Conservation (phyloP, 2,329 filamentous ascomycete genomes). For the Leptodontidium sp. region DNA sequence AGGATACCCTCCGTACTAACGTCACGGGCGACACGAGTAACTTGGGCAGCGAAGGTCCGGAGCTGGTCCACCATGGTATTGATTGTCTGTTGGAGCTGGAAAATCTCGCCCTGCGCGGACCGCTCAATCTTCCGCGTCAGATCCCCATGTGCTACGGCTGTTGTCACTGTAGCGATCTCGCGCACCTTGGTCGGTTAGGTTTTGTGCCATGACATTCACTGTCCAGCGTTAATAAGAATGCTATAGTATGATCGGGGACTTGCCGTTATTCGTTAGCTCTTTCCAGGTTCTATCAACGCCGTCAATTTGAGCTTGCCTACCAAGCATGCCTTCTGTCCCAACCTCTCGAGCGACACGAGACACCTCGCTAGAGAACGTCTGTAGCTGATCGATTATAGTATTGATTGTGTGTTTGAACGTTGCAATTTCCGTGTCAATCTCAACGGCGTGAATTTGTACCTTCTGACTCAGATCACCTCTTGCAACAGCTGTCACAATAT, state of each 20-base stretch:
- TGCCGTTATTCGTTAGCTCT: slow-evolving; percentile 88
- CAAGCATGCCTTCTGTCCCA: slow-evolving; percentile 92
- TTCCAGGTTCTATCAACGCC: slow-evolving; percentile 98
- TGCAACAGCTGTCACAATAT: slow-evolving; percentile 95
- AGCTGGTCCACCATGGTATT: slow-evolving; percentile 91
- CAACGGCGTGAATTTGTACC: slow-evolving; percentile 91
- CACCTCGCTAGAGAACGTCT: slow-evolving; percentile 96
- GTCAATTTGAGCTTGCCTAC: slow-evolving; percentile 91
- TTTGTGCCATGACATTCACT: slow-evolving; percentile 87
- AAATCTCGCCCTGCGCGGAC: slow-evolving; percentile 81
- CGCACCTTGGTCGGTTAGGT: slow-evolving; percentile 84
- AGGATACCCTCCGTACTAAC: slow-evolving; percentile 86
- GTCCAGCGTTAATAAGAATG: slow-evolving; percentile 29
- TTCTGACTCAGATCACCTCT: slow-evolving; percentile 96
- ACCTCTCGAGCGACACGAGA: slow-evolving; percentile 94
- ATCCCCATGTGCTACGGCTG: slow-evolving; percentile 83
- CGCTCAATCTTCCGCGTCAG: slow-evolving; percentile 85
- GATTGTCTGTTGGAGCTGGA: slow-evolving; percentile 84
- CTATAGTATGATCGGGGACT: slow-evolving; percentile 31
- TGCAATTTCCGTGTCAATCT: slow-evolving; percentile 98
- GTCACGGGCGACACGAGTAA: slow-evolving; percentile 82
- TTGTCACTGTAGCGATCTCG: slow-evolving; percentile 85
- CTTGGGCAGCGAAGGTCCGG: slow-evolving; percentile 83
- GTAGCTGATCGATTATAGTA: slow-evolving; percentile 98
- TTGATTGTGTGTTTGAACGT: slow-evolving; percentile 91